Base-by-base conservation (phyloP, 345 rosid genomes). In the Clausena lansium region DNA sequence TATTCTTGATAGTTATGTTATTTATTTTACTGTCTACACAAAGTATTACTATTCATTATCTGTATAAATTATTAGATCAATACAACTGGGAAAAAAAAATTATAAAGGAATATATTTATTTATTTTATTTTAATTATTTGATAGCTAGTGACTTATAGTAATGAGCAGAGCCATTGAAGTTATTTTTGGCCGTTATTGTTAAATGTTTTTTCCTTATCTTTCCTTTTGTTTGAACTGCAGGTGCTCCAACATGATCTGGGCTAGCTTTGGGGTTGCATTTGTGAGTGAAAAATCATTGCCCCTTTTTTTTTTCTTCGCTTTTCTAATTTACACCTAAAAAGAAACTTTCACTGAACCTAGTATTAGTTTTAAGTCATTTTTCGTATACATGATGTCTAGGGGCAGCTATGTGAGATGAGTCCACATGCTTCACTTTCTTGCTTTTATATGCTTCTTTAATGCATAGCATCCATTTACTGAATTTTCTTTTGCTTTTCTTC, bases 191-290 rank as follows among this genome's bases (percentile, higher is more conserved):
- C 20, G 22, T 14, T 20, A 14, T 7, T 67, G 50, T 2, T 69
- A 74, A 27, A 15, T 15, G 1, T 15, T n/a, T 73, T 76, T 61
- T 30, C 66, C 59, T 71, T 38, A 61, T 14, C 30, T 62, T 28
- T 73, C 3, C 58, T 36, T 47, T 72, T 67, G 25, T 57, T 57
- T 74, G 33, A 36, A 60, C 74, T 64, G 55, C 86, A 94, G 98
- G 92, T 78, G 68, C 85, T 79, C 86, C 91, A 79, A 83, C 88
- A 4, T 90, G 87, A 30, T 91, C 95, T 39, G 98, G 38, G 86
- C 98, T 82, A 96, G 98, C 91, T 92, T 96, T 50, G 95, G 97
- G 76, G 78, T 90, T 77, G 61, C 84, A 76, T 81, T 90, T 11
- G 99, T 96, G 83, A 91, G 99, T 87, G 80, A 73, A 69, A 60